Conservation (phyloP, 1,139 yeast genomes). For the Debaryomycetaceae sp. region DNA sequence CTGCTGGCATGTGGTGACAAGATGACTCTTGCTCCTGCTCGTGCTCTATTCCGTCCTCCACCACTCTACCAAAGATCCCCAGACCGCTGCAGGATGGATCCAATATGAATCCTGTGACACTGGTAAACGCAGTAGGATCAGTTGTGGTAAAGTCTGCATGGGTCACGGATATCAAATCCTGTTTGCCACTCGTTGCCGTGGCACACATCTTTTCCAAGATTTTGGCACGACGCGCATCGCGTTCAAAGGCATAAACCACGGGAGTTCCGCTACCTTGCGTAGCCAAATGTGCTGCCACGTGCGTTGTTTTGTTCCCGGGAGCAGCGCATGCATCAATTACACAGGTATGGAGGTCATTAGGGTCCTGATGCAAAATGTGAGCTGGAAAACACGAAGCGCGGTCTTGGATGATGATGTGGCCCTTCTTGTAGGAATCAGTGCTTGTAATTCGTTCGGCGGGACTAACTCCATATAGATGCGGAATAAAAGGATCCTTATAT, state of each 20-base stretch:
- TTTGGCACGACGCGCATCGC: constrained; percentile 63
- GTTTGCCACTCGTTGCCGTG: constrained; percentile 47
- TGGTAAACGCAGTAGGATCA: constrained; percentile 48
- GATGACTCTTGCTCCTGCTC: constrained; percentile 22
- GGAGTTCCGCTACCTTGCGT: constrained; percentile 15
- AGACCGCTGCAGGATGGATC: constrained; percentile 98
- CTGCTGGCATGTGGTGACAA: no score
- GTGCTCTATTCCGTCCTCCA: constrained; percentile 29
- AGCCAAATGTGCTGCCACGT: constrained; percentile 55
- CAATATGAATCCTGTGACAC: constrained; percentile 72
- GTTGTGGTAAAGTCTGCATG: constrained; percentile 76
- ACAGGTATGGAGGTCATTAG: constrained; percentile 38
- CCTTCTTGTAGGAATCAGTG: constrained; percentile 57
- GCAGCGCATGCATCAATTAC: constrained; percentile 95
- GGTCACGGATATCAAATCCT: constrained; percentile 49
- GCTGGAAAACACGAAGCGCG: constrained; percentile 97
- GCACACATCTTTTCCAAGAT: constrained; percentile 69
- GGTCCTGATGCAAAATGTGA: constrained; percentile 48
- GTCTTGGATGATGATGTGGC: constrained; percentile 84
- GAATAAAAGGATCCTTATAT: constrained; percentile 61
- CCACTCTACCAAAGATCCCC: constrained; percentile 85
- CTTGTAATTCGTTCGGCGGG: constrained; percentile 60
- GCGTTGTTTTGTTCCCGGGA: constrained; percentile 97
- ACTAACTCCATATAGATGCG: constrained; percentile 70
- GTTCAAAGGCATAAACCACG: constrained; percentile 73